Evolutionary conservation across 2,329 filamentous ascomycete genomes (phyloP).

Genomic region (Penicillium sp.): DNA sequence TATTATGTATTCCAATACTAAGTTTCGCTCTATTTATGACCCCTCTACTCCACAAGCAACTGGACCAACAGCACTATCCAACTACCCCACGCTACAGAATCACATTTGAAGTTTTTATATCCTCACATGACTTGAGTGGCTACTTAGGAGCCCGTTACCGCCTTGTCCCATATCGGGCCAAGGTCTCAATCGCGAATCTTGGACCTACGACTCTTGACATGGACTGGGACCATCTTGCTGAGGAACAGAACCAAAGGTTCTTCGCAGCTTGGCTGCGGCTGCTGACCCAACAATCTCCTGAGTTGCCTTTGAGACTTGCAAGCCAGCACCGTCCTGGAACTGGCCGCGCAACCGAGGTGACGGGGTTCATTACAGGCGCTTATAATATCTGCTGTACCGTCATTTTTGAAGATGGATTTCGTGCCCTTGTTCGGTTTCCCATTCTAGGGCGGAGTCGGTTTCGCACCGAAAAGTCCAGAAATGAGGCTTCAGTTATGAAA

Average conservation of each 20-base stretch:
- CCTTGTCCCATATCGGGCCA: background rate
- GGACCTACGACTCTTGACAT: background rate
- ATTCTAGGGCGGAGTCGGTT: background rate
- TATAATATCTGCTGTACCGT: constrained; percentile 24
- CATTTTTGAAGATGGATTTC: constrained; percentile 19
- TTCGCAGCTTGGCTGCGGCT: constrained; percentile 10
- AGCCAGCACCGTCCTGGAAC: background rate
- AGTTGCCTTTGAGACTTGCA: background rate
- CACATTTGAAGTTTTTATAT: too few species aligned
- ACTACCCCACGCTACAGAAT: too few species aligned
- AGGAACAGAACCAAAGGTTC: constrained; percentile 8
- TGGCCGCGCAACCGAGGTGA: background rate
- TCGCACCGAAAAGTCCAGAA: background rate
- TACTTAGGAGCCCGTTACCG: background rate
- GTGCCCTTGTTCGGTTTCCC: constrained; percentile 21
- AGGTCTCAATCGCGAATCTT: background rate
- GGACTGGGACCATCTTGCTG: constrained; percentile 13
- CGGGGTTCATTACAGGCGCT: constrained; percentile 8
- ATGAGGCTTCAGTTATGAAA: background rate
- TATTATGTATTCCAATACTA: too few species aligned
- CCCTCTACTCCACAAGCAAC: too few species aligned
- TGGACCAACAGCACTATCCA: too few species aligned
- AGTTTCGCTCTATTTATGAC: too few species aligned
- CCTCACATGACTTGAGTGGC: too few species aligned
- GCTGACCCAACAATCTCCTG: background rate